Base-by-base conservation (phyloP, 225 moss, liverwort and hornwort genomes). In the Physcomitrellopsis africana region DNA sequence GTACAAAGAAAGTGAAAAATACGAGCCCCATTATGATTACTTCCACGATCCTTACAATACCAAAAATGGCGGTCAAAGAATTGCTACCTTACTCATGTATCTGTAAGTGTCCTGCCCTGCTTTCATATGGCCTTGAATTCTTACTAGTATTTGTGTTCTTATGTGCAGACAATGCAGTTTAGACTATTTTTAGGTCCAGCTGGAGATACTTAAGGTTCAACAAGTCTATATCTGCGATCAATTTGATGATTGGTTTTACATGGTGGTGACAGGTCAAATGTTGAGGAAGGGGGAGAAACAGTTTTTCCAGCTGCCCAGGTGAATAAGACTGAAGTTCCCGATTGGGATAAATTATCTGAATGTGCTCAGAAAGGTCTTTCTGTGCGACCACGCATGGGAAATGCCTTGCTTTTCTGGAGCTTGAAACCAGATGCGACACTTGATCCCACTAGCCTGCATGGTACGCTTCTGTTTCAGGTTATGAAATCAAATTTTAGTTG, bases 351-450 rank as follows among this genome's bases (percentile, higher is more conserved):
- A 76, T 81, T 93, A 66, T 95, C 99, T 1, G 84, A 91, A 73
- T 99, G 99, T 83, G 99, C 93, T 9, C 80, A 91, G 77, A 80
- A 83, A 57, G 99, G 99, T 70, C 77, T 99, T 74, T 92, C 99
- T 45, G 99, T 99, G 61, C 89, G 92, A 41, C 99, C 99, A 57
- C 92, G 59, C 56, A 99, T 91, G 85, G 99, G 99, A 65, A 90
- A 92, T 82, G 99, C 99, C 47, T 86, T 99, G 19, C 81, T 99
- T 64, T 99, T 99, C 78, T 99, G 99, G 99, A 99, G 99, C 84
- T 89, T 99, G 90, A 87, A 83, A 47, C 92, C 99, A 18, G 99
- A 99, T 82, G 86, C 90, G 13, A 67, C 78, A 54, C 85, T 93
- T 73, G 99, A 99, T 73, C 77, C 95, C 19, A 85, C 80, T 42